These are phyloP conservation scores for Epichloe brachyelytri DNA, from an alignment of 2,329 filamentous ascomycete species.

Conservation along the genomic window DNA sequence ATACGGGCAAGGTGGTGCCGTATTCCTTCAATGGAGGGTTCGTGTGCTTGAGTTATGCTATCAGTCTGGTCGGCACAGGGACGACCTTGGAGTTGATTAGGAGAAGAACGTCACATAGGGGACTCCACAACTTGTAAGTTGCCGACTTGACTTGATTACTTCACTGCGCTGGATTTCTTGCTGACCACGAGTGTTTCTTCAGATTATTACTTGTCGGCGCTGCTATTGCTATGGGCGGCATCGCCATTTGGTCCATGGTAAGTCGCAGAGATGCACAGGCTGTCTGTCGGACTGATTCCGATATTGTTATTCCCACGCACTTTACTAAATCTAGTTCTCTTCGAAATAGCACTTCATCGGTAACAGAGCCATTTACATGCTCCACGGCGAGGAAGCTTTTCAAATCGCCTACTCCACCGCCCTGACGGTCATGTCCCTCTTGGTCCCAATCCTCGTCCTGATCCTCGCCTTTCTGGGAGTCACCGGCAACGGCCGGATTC, in stretches of 20 bases:
- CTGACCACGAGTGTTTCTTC: neutral
- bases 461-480: constrained; percentile 60
- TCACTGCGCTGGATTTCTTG: neutral
- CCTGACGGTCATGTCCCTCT: constrained; percentile 63
- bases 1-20: constrained; percentile 33
- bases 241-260: constrained; percentile 62
- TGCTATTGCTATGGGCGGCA: constrained; percentile 59
- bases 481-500: constrained; percentile 42
- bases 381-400: constrained; percentile 42
- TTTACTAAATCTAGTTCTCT: neutral
- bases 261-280: constrained; percentile 7
- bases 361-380: constrained; percentile 63
- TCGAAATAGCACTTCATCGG: constrained; percentile 41
- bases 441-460: constrained; percentile 63
- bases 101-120: constrained; percentile 55
- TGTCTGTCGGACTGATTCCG: no score
- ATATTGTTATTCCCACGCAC: neutral
- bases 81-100: constrained; percentile 77
- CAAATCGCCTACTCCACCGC: constrained; percentile 61
- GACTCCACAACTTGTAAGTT: constrained; percentile 54
- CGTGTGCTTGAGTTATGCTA: constrained; percentile 59
- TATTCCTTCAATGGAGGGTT: constrained; percentile 44
- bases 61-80: constrained; percentile 63
- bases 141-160: no score
- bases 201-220: constrained; percentile 52